Evolutionary conservation across 177 flowering plant species (phyloP).

Genomic region (Vitis hybrid): DNA sequence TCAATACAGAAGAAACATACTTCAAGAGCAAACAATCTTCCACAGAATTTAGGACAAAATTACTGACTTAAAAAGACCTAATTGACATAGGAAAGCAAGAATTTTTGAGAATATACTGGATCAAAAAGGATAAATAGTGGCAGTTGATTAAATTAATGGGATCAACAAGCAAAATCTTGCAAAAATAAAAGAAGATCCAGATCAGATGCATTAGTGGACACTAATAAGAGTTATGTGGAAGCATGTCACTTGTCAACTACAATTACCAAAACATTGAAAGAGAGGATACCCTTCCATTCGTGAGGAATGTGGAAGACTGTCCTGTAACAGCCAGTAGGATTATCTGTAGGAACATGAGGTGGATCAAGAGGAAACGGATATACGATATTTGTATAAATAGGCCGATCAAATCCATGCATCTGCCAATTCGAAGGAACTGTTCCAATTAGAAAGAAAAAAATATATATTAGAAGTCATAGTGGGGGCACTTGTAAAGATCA

Average conservation of each 20-base stretch:
- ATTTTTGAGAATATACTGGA: too few relatives aligned
- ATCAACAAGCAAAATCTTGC: background rate
- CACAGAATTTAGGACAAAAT: too few relatives aligned
- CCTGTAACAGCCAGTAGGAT: conserved; percentile 97
- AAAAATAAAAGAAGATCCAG: background rate
- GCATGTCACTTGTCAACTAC: background rate
- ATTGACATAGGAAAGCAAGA: too few relatives aligned
- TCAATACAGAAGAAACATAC: too few relatives aligned
- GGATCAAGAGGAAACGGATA: conserved; percentile 92
- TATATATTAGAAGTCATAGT: conserved; percentile 5
- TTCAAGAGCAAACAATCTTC: too few relatives aligned
- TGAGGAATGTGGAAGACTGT: conserved; percentile 69
- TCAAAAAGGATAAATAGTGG: too few relatives aligned
- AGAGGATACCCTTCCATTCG: conserved; percentile 80
- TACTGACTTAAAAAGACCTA: too few relatives aligned
- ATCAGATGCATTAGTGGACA: background rate
- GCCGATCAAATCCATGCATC: conserved; percentile 92
- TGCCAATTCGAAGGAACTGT: conserved; percentile 99
- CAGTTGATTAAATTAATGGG: background rate
- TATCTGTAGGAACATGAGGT: conserved; percentile 72
- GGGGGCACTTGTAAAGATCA: too few relatives aligned
- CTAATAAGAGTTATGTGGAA: background rate
- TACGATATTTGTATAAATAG: conserved; percentile 76
- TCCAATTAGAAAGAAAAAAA: conserved; percentile 23
- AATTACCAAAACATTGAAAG: background rate